Conservation (phyloP, 2,329 filamentous ascomycete species). For the Cercospora sp. region DNA sequence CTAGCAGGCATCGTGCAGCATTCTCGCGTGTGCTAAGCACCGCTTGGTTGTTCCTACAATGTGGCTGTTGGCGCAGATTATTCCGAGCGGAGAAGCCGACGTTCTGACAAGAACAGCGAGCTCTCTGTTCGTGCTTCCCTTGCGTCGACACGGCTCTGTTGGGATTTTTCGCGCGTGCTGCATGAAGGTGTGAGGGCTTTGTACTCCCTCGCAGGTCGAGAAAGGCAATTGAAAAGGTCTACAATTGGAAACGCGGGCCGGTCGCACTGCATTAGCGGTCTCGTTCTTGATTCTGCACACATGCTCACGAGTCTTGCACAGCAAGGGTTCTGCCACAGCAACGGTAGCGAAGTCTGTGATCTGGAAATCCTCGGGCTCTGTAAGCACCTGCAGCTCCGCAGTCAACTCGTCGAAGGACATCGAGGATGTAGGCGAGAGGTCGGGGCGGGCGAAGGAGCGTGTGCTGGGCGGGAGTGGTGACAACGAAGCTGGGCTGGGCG, state of each 20-base stretch:
- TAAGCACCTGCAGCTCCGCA: not conserved
- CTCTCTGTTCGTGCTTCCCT: slow-evolving; percentile 4
- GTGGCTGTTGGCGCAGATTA: slow-evolving; percentile 18
- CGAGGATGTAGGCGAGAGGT: not conserved
- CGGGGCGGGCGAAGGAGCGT: not conserved
- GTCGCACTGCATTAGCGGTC: slow-evolving; percentile 15
- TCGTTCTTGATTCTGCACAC: slow-evolving; percentile 3
- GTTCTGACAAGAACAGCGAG: not conserved
- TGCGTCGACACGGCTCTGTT: not conserved
- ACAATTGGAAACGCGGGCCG: slow-evolving; percentile 15
- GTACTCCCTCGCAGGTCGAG: slow-evolving; percentile 8
- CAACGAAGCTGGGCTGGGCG: not conserved
- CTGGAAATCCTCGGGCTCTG: not conserved
- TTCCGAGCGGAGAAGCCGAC: slow-evolving; percentile 7
- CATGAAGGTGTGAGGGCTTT: slow-evolving; percentile 14
- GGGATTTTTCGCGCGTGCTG: not conserved
- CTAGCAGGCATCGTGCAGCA: slow-evolving; percentile 25
- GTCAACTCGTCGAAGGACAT: not conserved
- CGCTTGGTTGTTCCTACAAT: slow-evolving; percentile 19
- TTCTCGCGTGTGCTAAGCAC: slow-evolving; percentile 23
- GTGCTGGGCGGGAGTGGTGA: not conserved
- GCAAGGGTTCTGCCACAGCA: not conserved
- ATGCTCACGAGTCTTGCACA: slow-evolving; percentile 9
- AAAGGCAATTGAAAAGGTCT: not conserved
- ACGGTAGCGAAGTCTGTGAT: not conserved